phyloP scores from a whole-genome alignment of 2,329 filamentous ascomycete species.

The Aspergillus felis region DNA sequence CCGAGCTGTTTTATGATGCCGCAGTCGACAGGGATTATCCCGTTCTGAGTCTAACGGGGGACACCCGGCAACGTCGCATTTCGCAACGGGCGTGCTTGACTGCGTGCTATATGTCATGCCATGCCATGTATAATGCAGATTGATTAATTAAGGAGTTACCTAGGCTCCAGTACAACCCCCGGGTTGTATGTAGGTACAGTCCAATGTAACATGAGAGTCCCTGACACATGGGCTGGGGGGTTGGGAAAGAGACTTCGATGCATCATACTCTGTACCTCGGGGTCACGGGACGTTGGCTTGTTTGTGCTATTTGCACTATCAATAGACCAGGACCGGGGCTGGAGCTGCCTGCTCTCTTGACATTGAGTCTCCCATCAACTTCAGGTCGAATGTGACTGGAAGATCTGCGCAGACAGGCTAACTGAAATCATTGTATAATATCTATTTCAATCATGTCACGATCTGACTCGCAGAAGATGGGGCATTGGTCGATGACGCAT shows the following conservation, averaged over 20 bases:
- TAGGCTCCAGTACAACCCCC: neutral
- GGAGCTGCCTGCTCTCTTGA: neutral
- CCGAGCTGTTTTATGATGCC: constrained; percentile 16
- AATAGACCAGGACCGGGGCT: neutral
- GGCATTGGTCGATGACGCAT: neutral
- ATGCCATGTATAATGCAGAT: constrained; percentile 4
- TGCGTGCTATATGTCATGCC: neutral
- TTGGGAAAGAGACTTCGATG: neutral
- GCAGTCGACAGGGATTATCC: constrained; percentile 11
- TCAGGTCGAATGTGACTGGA: neutral
- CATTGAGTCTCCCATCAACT: neutral
- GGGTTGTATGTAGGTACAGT: neutral
- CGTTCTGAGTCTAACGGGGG: neutral
- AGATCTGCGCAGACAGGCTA: neutral
- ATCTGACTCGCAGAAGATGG: too few species aligned
- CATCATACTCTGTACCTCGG: neutral
- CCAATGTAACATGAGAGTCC: neutral
- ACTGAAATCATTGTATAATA: neutral
- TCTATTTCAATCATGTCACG: neutral
- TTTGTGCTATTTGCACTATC: constrained; percentile 10
- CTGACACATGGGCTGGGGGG: neutral
- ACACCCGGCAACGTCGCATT: constrained; percentile 1
- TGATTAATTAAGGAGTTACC: constrained; percentile 2
- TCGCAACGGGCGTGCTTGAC: constrained; percentile 7
- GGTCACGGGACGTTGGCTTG: neutral